A percentile compares a stretch with the other conserved stretches of the same genome.
phyloP scores from a whole-genome alignment of 805 yeast species.

The Barnettozyma vustinii region DNA sequence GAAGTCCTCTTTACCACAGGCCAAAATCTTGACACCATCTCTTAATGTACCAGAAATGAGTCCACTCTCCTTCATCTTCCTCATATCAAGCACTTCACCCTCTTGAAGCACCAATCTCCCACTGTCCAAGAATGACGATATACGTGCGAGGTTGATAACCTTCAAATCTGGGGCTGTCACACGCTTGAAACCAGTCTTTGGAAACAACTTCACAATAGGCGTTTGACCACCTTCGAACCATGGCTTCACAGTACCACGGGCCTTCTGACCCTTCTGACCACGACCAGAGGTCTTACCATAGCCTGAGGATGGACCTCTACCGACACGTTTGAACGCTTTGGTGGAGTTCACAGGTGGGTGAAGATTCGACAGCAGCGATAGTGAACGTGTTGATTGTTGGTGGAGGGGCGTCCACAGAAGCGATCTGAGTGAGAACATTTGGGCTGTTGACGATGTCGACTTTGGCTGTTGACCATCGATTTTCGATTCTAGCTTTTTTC shows the following conservation, averaged over 20 bases:
- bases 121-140: slow-evolving; percentile 63
- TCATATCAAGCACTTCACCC: slow-evolving; percentile 67
- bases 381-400: slow-evolving; percentile 26
- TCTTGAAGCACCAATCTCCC: slow-evolving; percentile 56
- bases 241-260: slow-evolving; percentile 81
- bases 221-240: slow-evolving; percentile 99
- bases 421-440: slow-evolving; percentile 1
- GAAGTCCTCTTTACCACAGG: slow-evolving; percentile 48
- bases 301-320: slow-evolving; percentile 94
- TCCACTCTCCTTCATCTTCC: slow-evolving; percentile 70
- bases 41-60: slow-evolving; percentile 63
- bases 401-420: slow-evolving; percentile 1
- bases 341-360: slow-evolving; percentile 61
- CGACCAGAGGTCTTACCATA: slow-evolving; percentile 93
- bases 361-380: slow-evolving; percentile 48
- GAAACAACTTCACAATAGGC: slow-evolving; percentile 80
- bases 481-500: neutral
- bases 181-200: slow-evolving; percentile 77
- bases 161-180: slow-evolving; percentile 47
- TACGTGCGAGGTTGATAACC: slow-evolving; percentile 54
- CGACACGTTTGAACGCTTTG: slow-evolving; percentile 62
- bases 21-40: slow-evolving; percentile 81
- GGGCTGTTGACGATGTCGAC: neutral
- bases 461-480: neutral
- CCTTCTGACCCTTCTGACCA: slow-evolving; percentile 98